A percentile compares a stretch with the other conserved stretches of the same genome.
These are phyloP conservation scores for Kickxella alabastrina DNA, from an alignment of 192 early-diverging fungal genomes.

Conservation along the genomic window DNA sequence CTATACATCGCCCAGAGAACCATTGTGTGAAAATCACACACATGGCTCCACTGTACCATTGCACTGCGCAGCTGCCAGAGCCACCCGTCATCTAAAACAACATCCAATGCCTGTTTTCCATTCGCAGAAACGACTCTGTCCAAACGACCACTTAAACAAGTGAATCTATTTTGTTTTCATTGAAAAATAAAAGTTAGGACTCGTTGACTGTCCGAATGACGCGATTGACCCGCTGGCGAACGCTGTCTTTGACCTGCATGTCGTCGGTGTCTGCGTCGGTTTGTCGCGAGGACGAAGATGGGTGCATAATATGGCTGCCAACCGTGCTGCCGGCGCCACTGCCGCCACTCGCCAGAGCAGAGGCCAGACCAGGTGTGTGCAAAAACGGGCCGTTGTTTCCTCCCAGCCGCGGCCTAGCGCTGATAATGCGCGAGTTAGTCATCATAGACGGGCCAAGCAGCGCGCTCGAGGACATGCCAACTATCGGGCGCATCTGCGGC, in stretches of 20 bases:
- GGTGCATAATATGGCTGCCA: not conserved
- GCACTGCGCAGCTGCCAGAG: no score
- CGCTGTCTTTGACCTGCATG: slow-evolving; percentile 45
- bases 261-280: slow-evolving; percentile 19
- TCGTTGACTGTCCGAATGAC: slow-evolving; percentile 46
- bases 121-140: no score
- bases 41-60: no score
- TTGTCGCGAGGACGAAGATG: slow-evolving; percentile 2
- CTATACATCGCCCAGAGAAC: no score
- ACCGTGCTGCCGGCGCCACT: not conserved
- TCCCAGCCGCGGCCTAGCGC: slow-evolving; percentile 7
- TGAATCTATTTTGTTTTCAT: no score
- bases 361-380: slow-evolving; percentile 7
- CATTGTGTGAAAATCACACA: no score
- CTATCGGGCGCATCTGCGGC: slow-evolving; percentile 34
- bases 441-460: slow-evolving; percentile 16
- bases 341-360: not conserved
- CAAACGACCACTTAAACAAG: no score
- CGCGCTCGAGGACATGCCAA: slow-evolving; percentile 26
- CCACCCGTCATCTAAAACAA: no score
- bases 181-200: slow-evolving; percentile 23
- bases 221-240: slow-evolving; percentile 45
- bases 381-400: slow-evolving; percentile 4
- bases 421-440: slow-evolving; percentile 14
- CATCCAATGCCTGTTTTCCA: no score